These are phyloP conservation scores for Colletotrichum incanum DNA, from an alignment of 2,329 filamentous ascomycete genomes.

Conservation along the genomic window DNA sequence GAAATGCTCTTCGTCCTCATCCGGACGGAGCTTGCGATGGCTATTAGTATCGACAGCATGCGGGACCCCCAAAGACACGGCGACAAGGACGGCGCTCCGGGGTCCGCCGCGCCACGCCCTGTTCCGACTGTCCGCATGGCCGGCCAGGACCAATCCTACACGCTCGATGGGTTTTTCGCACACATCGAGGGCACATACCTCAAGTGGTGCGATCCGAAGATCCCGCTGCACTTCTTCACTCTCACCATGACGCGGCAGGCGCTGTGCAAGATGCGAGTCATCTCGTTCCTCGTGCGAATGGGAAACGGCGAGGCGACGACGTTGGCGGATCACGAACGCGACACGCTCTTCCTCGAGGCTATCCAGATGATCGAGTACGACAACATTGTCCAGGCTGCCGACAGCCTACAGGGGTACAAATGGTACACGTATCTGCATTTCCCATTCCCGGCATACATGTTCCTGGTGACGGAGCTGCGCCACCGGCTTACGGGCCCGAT, in stretches of 20 bases:
- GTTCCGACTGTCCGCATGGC: constrained; percentile 61
- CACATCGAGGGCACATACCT: constrained; percentile 72
- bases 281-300: constrained; percentile 67
- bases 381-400: constrained; percentile 67
- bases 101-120: constrained; percentile 49
- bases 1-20: constrained; percentile 74
- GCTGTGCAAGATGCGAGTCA: constrained; percentile 71
- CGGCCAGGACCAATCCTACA: constrained; percentile 64
- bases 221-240: constrained; percentile 73
- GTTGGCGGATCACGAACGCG: constrained; percentile 64
- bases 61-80: constrained; percentile 51
- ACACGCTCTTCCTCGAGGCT: constrained; percentile 68
- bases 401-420: constrained; percentile 66
- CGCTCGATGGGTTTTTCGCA: constrained; percentile 67
- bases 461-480: constrained; percentile 70
- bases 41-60: constrained; percentile 64
- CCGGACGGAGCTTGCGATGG: constrained; percentile 70
- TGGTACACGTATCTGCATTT: constrained; percentile 75
- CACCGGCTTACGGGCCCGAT: constrained; percentile 67
- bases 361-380: constrained; percentile 74
- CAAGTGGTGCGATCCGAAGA: constrained; percentile 69
- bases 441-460: constrained; percentile 74
- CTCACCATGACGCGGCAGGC: constrained; percentile 70
- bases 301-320: constrained; percentile 57
- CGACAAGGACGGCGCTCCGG: constrained; percentile 48